A percentile compares a stretch with the other conserved stretches of the same genome.
phyloP scores from a whole-genome alignment of 331 rosid genomes.

The Acacia pycnantha region DNA sequence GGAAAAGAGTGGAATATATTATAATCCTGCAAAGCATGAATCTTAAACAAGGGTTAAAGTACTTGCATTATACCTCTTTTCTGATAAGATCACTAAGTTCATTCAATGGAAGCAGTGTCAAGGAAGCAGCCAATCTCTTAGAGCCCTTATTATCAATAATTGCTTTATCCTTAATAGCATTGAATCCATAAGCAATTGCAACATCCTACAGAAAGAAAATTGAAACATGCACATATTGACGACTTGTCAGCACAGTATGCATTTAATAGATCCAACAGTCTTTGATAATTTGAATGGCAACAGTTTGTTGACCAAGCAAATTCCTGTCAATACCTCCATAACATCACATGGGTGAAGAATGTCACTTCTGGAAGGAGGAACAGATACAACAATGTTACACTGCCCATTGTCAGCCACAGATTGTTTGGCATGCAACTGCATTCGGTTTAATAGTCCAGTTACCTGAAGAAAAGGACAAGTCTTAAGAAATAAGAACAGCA shows the following conservation, averaged over 20 bases:
- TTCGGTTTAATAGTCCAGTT: slow-evolving; percentile 66
- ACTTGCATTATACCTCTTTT: slow-evolving; percentile 57
- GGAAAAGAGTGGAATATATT: neutral
- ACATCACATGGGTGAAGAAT: slow-evolving; percentile 96
- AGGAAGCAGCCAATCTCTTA: slow-evolving; percentile 65
- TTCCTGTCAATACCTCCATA: slow-evolving; percentile 69
- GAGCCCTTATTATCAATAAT: slow-evolving; percentile 75
- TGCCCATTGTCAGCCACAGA: slow-evolving; percentile 41
- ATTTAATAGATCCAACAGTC: slow-evolving; percentile 8
- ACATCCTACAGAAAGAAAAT: slow-evolving; percentile 62
- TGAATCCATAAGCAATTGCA: slow-evolving; percentile 90
- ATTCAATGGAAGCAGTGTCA: slow-evolving; percentile 69
- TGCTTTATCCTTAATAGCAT: slow-evolving; percentile 77
- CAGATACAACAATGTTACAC: slow-evolving; percentile 50
- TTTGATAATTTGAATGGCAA: neutral
- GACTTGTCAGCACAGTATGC: slow-evolving; percentile 18
- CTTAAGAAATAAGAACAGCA: slow-evolving; percentile 7
- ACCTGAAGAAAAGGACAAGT: slow-evolving; percentile 51
- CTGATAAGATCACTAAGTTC: slow-evolving; percentile 82
- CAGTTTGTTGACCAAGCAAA: neutral
- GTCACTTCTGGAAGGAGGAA: slow-evolving; percentile 96
- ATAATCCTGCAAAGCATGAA: neutral
- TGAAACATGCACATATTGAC: neutral
- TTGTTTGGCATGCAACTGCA: slow-evolving; percentile 75
- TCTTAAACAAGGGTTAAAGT: slow-evolving; percentile 10